Base-by-base conservation (phyloP, 208 protist species). In the Trypanosoma scelopori region DNA sequence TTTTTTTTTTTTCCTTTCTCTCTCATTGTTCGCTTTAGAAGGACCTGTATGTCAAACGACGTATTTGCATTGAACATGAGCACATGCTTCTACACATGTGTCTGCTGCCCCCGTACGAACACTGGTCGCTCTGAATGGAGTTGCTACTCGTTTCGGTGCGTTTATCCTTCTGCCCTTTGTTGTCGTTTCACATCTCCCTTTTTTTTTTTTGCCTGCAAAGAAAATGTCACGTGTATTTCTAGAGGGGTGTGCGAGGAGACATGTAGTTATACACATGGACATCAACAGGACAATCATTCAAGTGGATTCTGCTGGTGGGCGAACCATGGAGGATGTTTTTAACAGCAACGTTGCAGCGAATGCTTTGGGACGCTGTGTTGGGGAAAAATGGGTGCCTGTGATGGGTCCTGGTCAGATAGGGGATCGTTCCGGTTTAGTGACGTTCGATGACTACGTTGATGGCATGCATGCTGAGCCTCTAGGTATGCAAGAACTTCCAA, bases 271-370 rank as follows among this genome's bases (percentile, higher is more conserved):
- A 15, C 87, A 96, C 65, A 89, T 96, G 81, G 91, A 96, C 52
- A 90, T 96, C 46, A 96, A 96, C 72, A 89, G 85, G 51, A 96
- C 91, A 16, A 93, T 96, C 56, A 91, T 96, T 51, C 86, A 92
- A 71, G 52, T 89, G 0, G 91, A 96, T 66, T 68, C 71, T 28
- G 82, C 91, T 9, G 91, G 87, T 13, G 86, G 86, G 1, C 56
- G 83, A 23, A 92, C 79, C 0, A 59, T 93, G 37, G 87, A 92
- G 28, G 87, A 96, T 71, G 84, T 93, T 1, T 62, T 96, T 1
- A 93, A 96, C 63, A 92, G 87, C 65, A 96, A 96, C 49, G 77
- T 80, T 32, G 87, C 91, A 7, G 83, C 82, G 3, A 93, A 89
- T 68, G 87, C 91, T 0, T 87, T 66, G 48, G 91, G 91, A n/a